Percentiles rank a stretch among this genome's conserved stretches.
Evolutionary conservation across 768 basidiomycete species (phyloP).

Genomic region (Coprinopsis marcescibilis): DNA sequence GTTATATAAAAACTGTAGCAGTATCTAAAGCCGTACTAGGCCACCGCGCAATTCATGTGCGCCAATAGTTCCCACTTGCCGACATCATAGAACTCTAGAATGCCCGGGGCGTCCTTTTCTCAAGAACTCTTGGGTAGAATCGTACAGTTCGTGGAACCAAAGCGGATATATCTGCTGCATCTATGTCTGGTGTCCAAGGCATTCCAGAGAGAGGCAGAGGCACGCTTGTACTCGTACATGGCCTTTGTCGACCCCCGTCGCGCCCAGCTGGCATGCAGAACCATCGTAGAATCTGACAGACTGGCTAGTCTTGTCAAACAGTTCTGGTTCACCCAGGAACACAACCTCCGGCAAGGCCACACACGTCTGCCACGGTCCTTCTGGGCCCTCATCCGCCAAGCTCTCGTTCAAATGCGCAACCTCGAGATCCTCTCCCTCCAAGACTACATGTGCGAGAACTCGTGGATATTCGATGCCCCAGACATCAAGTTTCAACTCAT

Average conservation of each 20-base stretch:
- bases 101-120: conserved; percentile 22
- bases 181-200: conserved; percentile 42
- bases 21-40: neutral
- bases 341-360: conserved; percentile 23
- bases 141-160: conserved; percentile 27
- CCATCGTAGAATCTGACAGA: conserved; percentile 32
- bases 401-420: conserved; percentile 37
- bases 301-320: conserved; percentile 35
- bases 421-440: conserved; percentile 39
- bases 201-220: conserved; percentile 44
- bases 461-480: conserved; percentile 41
- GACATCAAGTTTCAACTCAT: conserved; percentile 39
- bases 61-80: too few relatives aligned
- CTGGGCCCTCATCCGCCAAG: conserved; percentile 39
- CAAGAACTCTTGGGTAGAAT: conserved; percentile 40
- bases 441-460: conserved; percentile 31
- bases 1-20: too few relatives aligned
- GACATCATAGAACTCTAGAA: neutral
- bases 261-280: conserved; percentile 31
- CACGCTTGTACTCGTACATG: conserved; percentile 37
- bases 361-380: conserved; percentile 28
- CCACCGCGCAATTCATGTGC: too few relatives aligned
- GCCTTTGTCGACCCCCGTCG: conserved; percentile 30
- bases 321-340: conserved; percentile 32
- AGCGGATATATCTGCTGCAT: conserved; percentile 30